phyloP scores from a whole-genome alignment of 2,329 filamentous ascomycete species.

The Aspergillus tanneri region DNA sequence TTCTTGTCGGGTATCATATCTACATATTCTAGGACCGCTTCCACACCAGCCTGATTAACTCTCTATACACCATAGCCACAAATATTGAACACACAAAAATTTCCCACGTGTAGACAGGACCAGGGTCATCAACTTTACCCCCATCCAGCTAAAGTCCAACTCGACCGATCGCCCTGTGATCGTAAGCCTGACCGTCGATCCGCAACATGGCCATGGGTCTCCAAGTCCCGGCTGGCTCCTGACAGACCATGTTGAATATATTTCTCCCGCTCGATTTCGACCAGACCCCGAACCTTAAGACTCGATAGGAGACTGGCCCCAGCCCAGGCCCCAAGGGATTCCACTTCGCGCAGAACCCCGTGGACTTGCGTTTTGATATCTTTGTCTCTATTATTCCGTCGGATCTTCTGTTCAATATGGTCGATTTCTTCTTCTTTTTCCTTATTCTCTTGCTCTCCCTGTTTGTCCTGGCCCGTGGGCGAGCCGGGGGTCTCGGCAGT shows the following conservation, averaged over 20 bases:
- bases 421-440: slow-evolving; percentile 44
- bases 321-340: slow-evolving; percentile 63
- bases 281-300: slow-evolving; percentile 59
- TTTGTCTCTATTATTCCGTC: slow-evolving; percentile 36
- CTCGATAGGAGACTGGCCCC: slow-evolving; percentile 62
- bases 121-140: slow-evolving; percentile 35
- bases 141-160: slow-evolving; percentile 51
- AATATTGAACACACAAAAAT: no score
- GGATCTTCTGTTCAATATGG: slow-evolving; percentile 46
- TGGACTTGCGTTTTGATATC: slow-evolving; percentile 35
- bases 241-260: slow-evolving; percentile 55
- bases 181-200: slow-evolving; percentile 42
- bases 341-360: slow-evolving; percentile 52
- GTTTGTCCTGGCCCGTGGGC: slow-evolving; percentile 18
- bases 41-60: no score
- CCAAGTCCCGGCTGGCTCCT: slow-evolving; percentile 46
- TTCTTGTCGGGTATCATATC: slow-evolving; percentile 17
- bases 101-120: no score
- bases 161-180: slow-evolving; percentile 47
- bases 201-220: slow-evolving; percentile 33
- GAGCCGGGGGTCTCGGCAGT: slow-evolving; percentile 17
- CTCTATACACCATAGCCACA: no score
- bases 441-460: slow-evolving; percentile 22
- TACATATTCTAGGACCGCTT: slow-evolving; percentile 6
- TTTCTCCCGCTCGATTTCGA: slow-evolving; percentile 64